Conservation (phyloP, 495 filamentous ascomycete species). For the Hypomontagnella monticulosa region DNA sequence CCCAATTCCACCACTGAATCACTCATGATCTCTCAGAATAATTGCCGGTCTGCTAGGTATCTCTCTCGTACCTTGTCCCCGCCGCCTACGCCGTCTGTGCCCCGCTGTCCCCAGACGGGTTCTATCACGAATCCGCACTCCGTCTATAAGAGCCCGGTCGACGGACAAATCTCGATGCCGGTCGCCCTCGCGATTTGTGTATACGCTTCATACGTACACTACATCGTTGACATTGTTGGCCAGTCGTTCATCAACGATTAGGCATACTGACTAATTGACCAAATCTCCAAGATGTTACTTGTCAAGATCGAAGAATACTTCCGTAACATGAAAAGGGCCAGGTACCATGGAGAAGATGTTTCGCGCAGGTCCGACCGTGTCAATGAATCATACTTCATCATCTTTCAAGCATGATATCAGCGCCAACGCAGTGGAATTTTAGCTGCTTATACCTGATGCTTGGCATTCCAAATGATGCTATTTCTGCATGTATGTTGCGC, state of each 20-base stretch:
- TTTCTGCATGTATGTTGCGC: background rate
- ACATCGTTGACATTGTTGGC: background rate
- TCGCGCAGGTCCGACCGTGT: too few relatives aligned
- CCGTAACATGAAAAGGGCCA: too few relatives aligned
- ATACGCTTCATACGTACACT: background rate
- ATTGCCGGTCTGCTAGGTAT: background rate
- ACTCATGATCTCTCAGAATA: too few relatives aligned
- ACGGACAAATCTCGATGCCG: constrained; percentile 33
- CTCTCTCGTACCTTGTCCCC: constrained; percentile 2
- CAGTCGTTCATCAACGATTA: background rate
- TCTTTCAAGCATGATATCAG: background rate
- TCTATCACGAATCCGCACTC: constrained; percentile 29
- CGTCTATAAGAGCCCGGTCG: constrained; percentile 13
- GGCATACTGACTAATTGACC: background rate
- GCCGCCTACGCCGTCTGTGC: background rate
- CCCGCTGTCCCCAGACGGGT: constrained; percentile 29
- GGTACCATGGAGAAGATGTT: too few relatives aligned
- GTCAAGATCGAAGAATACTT: too few relatives aligned
- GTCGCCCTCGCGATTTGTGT: background rate
- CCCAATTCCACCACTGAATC: background rate
- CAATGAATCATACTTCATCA: background rate
- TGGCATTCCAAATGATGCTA: background rate
- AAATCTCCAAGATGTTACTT: too few relatives aligned
- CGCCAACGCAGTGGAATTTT: background rate
- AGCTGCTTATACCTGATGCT: background rate